These are phyloP conservation scores for Leishmania tropica DNA, from an alignment of 208 protist genomes.

Conservation along the genomic window DNA sequence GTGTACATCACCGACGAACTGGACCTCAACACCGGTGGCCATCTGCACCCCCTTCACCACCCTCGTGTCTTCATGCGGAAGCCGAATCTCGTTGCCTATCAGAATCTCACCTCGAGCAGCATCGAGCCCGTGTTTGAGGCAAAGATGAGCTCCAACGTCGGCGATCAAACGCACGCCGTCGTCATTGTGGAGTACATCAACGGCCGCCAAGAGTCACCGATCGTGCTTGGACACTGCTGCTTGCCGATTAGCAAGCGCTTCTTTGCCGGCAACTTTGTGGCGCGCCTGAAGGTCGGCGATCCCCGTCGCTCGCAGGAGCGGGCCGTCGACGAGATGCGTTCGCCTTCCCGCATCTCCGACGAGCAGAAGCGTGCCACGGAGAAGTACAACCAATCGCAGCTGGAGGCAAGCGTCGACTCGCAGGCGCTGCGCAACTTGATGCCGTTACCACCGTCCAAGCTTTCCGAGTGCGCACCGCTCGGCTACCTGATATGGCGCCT, in stretches of 20 bases:
- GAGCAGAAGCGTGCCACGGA: slow-evolving; percentile 40
- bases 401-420: slow-evolving; percentile 63
- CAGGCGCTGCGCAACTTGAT: slow-evolving; percentile 62
- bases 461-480: slow-evolving; percentile 49
- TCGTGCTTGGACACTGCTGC: slow-evolving; percentile 65
- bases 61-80: slow-evolving; percentile 52
- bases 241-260: slow-evolving; percentile 56
- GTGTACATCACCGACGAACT: slow-evolving; percentile 62
- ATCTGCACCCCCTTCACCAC: slow-evolving; percentile 36
- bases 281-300: slow-evolving; percentile 68
- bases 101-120: slow-evolving; percentile 41
- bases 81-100: slow-evolving; percentile 56
- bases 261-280: slow-evolving; percentile 63
- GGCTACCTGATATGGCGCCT: slow-evolving; percentile 66
- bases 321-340: slow-evolving; percentile 37
- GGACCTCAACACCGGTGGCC: slow-evolving; percentile 30
- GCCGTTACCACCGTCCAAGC: slow-evolving; percentile 33
- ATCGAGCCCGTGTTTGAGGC: slow-evolving; percentile 48
- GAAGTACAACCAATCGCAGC: slow-evolving; percentile 49
- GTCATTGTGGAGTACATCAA: slow-evolving; percentile 77
- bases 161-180: slow-evolving; percentile 40
- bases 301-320: slow-evolving; percentile 67
- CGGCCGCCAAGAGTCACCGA: slow-evolving; percentile 15
- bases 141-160: slow-evolving; percentile 22
- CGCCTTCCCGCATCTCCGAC: slow-evolving; percentile 40